Evolutionary conservation across 2,329 filamentous ascomycete genomes (phyloP), one percentile per base, ranked within the genome.

Genomic region (Ophiostoma perfectum): DNA sequence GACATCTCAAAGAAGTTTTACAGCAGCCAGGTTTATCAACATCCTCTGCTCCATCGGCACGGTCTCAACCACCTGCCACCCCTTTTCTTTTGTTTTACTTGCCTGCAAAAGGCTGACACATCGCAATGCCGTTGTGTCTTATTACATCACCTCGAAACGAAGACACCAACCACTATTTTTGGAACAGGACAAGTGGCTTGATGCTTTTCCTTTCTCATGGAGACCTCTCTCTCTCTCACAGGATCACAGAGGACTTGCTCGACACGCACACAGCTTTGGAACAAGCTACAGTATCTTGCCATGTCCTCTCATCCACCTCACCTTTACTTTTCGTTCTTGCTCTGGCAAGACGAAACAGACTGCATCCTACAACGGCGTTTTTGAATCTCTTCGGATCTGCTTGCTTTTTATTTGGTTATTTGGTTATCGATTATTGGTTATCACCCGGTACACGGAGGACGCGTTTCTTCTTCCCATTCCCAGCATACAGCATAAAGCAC

Each of bases 61-160:
- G 58, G 58, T 62, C 38, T 62, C 55, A 62, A 62, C 58, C 58
- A 62, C 58, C 58, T 1, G 58, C 58, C 58, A 4, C 36, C 38
- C 55, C 14, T 62, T 62, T 41, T 62, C 38, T 16, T 41, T 60
- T 39, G 27, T 60, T 60, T 27, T 36, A 18, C 49, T n/a, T 16
- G 14, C 47, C 27, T 27, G 27, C 27, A 27, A 49, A 2, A 55
- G 49, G 27, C 27, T 8, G n/a, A 16, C 49, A 36, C 55, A 38
- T 1, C 11, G 27, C 16, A 27, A 12, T 14, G 14, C 11, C 36
- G 11, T 6, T 7, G 55, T 60, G 55, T 16, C n/a, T 12, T 14
- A 11, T 5, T n/a, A 6, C 12, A 49, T 49, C n/a, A 18, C 49
- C 27, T 12, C 3, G 55, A 60, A 9, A 58, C 36, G 52, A 16